Base-by-base conservation (phyloP, 495 filamentous ascomycete species). In the Podospora didyma region DNA sequence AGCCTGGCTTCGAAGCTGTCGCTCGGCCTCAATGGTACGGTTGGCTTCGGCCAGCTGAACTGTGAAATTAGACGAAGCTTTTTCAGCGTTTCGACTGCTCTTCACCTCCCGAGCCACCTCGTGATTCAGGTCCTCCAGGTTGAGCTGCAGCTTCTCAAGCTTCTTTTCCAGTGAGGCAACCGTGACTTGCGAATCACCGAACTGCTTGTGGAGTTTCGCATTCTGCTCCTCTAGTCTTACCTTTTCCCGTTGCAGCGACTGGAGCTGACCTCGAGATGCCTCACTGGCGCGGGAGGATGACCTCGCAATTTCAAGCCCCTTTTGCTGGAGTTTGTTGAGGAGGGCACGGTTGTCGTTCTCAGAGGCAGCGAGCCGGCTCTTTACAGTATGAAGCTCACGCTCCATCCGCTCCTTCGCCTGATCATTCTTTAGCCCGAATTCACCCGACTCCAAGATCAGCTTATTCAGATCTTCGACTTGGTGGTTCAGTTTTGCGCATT, bases 301-400 rank as follows among this genome's bases (percentile, higher is more conserved):
- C 41, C 95, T 81, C 26, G 92, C 93, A 66, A 98, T 94, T 66
- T 98, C 94, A 7, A 98, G 84, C 45, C 95, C 95, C 79, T 98
- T 98, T 64, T 97, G 93, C 62, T 98, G 94, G 11, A 98, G 79
- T 71, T 97, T 97, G 67, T 96, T 98, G 47, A 97, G 79, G 0
- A 98, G 77, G 35, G 92, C 86, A n/a, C 90, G 86, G 63, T 97
- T 97, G 72, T 97, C 94, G 64, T 97, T 97, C 64, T 98, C 94
- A 0, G 94, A 97, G 26, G 94, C 94, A 12, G 87, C 83, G 49
- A 98, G 79, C 26, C 94, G 86, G 54, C 93, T 92, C 65, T 93
- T 96, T 39, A 96, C 82, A 1, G 92, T 96, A 34, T 91, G 87
- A n/a, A 96, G 79, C 66, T 98, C 94, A 42, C 90, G 81, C 66